Base-by-base conservation (phyloP, 2,329 filamentous ascomycete genomes). In the Chalara sp. region DNA sequence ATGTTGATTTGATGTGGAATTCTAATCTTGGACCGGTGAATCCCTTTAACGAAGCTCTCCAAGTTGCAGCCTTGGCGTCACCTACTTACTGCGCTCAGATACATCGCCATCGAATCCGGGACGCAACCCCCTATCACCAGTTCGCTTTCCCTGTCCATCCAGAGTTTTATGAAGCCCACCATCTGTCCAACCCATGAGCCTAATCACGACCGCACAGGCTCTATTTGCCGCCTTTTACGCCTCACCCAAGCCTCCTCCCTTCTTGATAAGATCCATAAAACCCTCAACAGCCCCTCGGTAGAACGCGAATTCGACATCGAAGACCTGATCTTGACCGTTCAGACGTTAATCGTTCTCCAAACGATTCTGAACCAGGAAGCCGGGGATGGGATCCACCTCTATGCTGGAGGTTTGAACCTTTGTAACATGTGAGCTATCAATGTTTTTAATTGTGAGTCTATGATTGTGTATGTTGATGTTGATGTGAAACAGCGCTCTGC, bases 211-310 rank as follows among this genome's bases (percentile, higher is more conserved):
- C 39, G 7, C 32, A 48, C 48, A 47, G 48, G 33, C 40, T 44
- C 56, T 5, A 44, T 57, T 50, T 53, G 29, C 40, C 53, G 51
- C 29, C 44, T 58, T 44, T 21, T 45, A 13, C 52, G 51, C 30
- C 51, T 58, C 12, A 47, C 54, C 46, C 52, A 58, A 54, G 54
- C 56, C 13, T 58, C 56, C 5, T 29, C 43, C 12, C 51, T 59
- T 32, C 49, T 59, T 1, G 57, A 59, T 45, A 56, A 54, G 13
- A 49, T 56, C 28, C 57, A 59, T 47, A 48, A 30, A 11, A 47
- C 42, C 42, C 28, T 56, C 4, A 46, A 59, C 42, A 49, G 28
- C n/a, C 54, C 56, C 6, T 47, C 47, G 2, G 7, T 40, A 37
- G 47, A 58, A n/a, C 39, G 50, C 6, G 10, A 35, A 32, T 53